These are phyloP conservation scores for Starmerella kuoi DNA, from an alignment of 805 yeast genomes.

Conservation along the genomic window DNA sequence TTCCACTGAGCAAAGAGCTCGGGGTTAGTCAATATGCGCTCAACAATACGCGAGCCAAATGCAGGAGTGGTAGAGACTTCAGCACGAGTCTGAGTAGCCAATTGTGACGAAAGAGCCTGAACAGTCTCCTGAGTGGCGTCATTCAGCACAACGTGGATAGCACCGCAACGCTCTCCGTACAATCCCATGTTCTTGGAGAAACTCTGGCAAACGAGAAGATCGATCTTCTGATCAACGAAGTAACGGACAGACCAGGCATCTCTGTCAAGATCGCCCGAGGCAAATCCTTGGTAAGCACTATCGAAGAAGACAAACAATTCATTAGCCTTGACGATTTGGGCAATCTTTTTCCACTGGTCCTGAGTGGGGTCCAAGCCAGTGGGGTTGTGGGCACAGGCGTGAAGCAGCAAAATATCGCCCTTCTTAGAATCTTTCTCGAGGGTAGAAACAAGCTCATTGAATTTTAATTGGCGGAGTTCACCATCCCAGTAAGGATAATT, in stretches of 20 bases:
- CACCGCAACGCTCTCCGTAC: constrained; percentile 97
- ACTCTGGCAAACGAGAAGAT: constrained; percentile 77
- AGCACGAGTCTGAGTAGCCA: constrained; percentile 62
- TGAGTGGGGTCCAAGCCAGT: constrained; percentile 88
- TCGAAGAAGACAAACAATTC: constrained; percentile 77
- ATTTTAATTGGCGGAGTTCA: constrained; percentile 54
- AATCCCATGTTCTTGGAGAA: constrained; percentile 94
- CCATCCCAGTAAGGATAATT: constrained; percentile 81
- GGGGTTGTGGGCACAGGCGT: constrained; percentile 96
- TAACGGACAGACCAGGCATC: constrained; percentile 74
- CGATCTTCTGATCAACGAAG: constrained; percentile 39
- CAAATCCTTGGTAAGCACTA: constrained; percentile 95
- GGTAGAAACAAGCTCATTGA: constrained; percentile 52
- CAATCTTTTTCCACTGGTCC: constrained; percentile 66
- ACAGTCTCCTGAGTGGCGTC: constrained; percentile 39
- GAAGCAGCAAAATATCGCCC: constrained; percentile 73
- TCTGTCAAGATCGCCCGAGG: constrained; percentile 68
- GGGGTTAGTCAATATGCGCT: constrained; percentile 57
- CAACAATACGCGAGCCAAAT: constrained; percentile 85
- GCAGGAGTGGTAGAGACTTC: constrained; percentile 92
- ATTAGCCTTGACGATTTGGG: constrained; percentile 45
- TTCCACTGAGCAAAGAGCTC: constrained; percentile 68
- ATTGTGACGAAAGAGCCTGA: constrained; percentile 47
- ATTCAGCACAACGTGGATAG: constrained; percentile 56
- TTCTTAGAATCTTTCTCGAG: constrained; percentile 49